Evolutionary conservation across 257 asterid species (phyloP).

Genomic region (Mentha longifolia): DNA sequence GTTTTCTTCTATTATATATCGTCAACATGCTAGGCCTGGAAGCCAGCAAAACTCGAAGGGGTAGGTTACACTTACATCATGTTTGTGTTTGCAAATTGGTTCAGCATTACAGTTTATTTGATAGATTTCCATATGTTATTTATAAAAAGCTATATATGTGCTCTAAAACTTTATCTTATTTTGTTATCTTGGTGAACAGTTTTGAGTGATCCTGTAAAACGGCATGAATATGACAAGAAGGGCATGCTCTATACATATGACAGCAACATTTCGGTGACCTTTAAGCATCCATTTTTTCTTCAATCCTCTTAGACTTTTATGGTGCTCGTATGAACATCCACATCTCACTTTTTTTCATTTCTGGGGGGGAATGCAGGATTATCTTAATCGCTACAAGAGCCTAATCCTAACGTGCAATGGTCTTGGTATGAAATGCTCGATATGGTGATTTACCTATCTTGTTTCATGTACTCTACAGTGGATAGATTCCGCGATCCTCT

Average conservation of each 20-base stretch:
- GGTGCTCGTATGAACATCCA: not conserved
- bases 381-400: constrained; percentile 88
- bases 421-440: constrained; percentile 85
- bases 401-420: constrained; percentile 93
- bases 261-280: constrained; percentile 60
- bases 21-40: not conserved
- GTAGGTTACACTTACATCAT: not conserved
- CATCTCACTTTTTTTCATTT: constrained; percentile 1
- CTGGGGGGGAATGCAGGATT: constrained; percentile 60
- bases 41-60: constrained; percentile 1
- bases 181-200: constrained; percentile 54
- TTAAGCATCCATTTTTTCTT: constrained; percentile 2
- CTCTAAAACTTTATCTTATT: constrained; percentile 3
- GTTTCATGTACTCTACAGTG: constrained; percentile 1
- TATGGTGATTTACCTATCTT: constrained; percentile 53
- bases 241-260: constrained; percentile 71
- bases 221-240: constrained; percentile 83
- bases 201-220: constrained; percentile 81
- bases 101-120: not conserved
- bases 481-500: constrained; percentile 30
- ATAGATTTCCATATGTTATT: not conserved
- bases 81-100: constrained; percentile 1
- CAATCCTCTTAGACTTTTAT: not conserved
- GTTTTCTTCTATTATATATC: not conserved
- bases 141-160: not conserved